Evolutionary conservation across 2,329 filamentous ascomycete genomes (phyloP), one percentile per base, ranked within the genome.

Genomic region (Exophiala calicioides): DNA sequence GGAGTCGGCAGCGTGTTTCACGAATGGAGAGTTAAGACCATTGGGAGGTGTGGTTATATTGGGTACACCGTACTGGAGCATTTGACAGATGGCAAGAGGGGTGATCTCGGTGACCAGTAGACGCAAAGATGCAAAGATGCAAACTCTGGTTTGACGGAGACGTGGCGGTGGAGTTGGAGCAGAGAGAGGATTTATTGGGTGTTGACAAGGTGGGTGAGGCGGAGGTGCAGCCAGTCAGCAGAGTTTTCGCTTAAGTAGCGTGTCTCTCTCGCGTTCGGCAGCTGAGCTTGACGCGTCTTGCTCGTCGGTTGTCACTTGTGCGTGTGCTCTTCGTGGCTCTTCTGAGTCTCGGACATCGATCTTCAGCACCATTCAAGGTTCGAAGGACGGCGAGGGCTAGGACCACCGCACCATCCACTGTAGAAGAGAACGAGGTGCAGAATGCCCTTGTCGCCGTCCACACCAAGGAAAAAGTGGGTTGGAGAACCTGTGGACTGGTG

Each of bases 1-100:
- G 29, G 43, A n/a, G n/a, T n/a, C n/a, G n/a, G n/a, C n/a, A n/a
- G n/a, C 13, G 38, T 35, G 42, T 37, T 45, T 45, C 23, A 27
- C 5, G 24, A 8, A 30, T 30, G n/a, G 30, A 19, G 30, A 21
- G 10, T 20, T 37, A 26, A 45, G 24, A 24, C 38, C 33, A 45
- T 30, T 12, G 8, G 24, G 10, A 31, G 24, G 23, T 20, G 23
- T n/a, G n/a, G n/a, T n/a, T n/a, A n/a, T n/a, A n/a, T n/a, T n/a
- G n/a, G n/a, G n/a, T n/a, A n/a, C n/a, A n/a, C n/a, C n/a, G n/a
- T n/a, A n/a, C n/a, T n/a, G n/a, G 32, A 12, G 33, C 21, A 27
- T 18, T 31, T 10, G 24, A 19, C 12, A 21, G 21, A n/a, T 19
- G 33, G 31, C 8, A 16, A 32, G 13, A 18, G 16, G 15, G 10